Evolutionary conservation across 768 basidiomycete genomes (phyloP), one percentile per base, ranked within the genome.

Genomic region (Macrolepiota dolichaula): DNA sequence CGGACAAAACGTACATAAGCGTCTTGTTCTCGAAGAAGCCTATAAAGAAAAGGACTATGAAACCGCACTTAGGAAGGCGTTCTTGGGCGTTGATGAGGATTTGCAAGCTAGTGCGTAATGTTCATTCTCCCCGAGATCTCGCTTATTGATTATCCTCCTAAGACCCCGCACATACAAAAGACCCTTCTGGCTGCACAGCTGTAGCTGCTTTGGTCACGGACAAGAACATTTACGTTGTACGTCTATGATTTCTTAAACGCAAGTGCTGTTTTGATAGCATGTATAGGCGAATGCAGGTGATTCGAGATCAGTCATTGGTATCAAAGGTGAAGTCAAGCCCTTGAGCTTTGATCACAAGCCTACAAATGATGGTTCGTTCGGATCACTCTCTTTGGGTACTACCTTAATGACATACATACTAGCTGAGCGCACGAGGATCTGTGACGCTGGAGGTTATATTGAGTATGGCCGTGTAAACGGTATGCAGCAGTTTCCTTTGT

Each of bases 391-490:
- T 36, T 38, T 29, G 13, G 5, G 24, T 27, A 24, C 11, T 27
- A 24, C 11, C 44, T 36, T 25, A 24, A 46, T 61, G 13, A 61
- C 22, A 29, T 17, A 36, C 44, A 27, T 60, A 61, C 65, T 32
- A 94, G 93, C 77, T 66, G 97, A 99, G 76, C 91, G 82, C 69
- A 81, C 83, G 27, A 89, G 97, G 37, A 97, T 99, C 68, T 80
- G 85, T 36, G 87, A 83, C 37, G 97, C 95, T 29, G 97, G 97
- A 47, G 97, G 97, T 47, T 99, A 92, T 69, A 89, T 99, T 62
- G 95, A 98, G 72, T 98, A 86, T 69, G 96, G 95, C 36, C 90
- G 97, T 54, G 97, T 99, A 36, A 98, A 98, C 71, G 97, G 96
- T 94, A n/a, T n/a, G n/a, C 52, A 58, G 77, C 71, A 57, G 63